Evolutionary conservation across 148 eudicot genomes (phyloP).

Genomic region (Camellia granthamiana): DNA sequence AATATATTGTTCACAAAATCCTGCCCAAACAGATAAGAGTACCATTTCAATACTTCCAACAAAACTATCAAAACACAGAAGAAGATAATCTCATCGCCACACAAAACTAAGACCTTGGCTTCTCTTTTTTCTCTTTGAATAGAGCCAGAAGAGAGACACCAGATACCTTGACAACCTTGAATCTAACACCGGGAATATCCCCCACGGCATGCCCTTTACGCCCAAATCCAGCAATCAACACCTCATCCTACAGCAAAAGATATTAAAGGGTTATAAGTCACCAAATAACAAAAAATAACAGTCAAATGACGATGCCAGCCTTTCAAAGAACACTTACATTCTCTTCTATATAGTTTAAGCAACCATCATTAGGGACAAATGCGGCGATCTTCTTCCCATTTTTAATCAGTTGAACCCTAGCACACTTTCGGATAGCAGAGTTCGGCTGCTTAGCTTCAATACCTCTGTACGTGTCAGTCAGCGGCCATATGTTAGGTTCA

Average conservation of each 20-base stretch:
- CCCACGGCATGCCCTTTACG: slow-evolving; percentile 56
- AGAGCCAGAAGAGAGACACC: slow-evolving; percentile 54
- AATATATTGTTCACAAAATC: slow-evolving; percentile 4
- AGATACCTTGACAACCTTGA: slow-evolving; percentile 54
- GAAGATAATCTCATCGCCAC: neutral
- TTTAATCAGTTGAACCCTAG: slow-evolving; percentile 48
- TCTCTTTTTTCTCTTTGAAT: slow-evolving; percentile 55
- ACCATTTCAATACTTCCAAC: slow-evolving; percentile 1
- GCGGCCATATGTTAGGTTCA: slow-evolving; percentile 4
- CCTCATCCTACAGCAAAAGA: slow-evolving; percentile 33
- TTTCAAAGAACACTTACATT: slow-evolving; percentile 30
- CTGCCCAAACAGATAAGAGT: slow-evolving; percentile 1
- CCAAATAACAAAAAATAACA: neutral
- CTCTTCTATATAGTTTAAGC: slow-evolving; percentile 51
- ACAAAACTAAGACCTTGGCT: slow-evolving; percentile 47
- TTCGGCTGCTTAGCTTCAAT: slow-evolving; percentile 56
- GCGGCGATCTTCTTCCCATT: slow-evolving; percentile 56
- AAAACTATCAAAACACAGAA: slow-evolving; percentile 3
- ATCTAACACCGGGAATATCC: slow-evolving; percentile 57
- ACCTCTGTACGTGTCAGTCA: slow-evolving; percentile 26
- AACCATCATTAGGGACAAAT: slow-evolving; percentile 52
- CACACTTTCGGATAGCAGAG: slow-evolving; percentile 49
- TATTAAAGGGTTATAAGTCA: neutral
- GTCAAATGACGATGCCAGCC: neutral
- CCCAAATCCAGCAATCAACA: slow-evolving; percentile 57